A percentile compares a stretch with the other conserved stretches of the same genome.
Evolutionary conservation across 495 filamentous ascomycete species (phyloP).

Genomic region (Ramalina peruviana): DNA sequence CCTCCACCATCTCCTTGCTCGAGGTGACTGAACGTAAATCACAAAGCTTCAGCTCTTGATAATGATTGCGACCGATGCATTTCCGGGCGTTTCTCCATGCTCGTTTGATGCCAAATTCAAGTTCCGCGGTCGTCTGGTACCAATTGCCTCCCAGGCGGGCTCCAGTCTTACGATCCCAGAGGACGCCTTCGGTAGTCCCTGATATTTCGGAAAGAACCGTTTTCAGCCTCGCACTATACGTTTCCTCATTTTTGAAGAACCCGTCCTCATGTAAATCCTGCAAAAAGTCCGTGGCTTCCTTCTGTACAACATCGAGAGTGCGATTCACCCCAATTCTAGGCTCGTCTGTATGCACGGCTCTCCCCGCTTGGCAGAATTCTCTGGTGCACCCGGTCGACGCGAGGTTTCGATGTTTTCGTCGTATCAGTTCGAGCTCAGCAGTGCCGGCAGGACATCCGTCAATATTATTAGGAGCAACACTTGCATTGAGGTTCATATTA

Average conservation of each 20-base stretch:
- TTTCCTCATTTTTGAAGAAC: constrained; percentile 10
- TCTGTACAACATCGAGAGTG: constrained; percentile 10
- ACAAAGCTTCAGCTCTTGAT: constrained; percentile 16
- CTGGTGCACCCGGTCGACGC: constrained; percentile 19
- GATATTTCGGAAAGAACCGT: constrained; percentile 11
- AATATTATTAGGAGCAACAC: too few relatives aligned
- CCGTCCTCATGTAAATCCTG: constrained; percentile 10
- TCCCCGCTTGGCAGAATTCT: constrained; percentile 19
- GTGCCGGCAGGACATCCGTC: not conserved
- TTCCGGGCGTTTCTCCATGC: constrained; percentile 20
- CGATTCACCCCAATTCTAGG: constrained; percentile 17
- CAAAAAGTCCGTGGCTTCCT: constrained; percentile 15
- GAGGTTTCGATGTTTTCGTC: constrained; percentile 7
- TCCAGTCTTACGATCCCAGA: constrained; percentile 1
- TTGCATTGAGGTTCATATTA: too few relatives aligned
- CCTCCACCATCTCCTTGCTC: constrained; percentile 13
- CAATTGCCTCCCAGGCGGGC: constrained; percentile 9
- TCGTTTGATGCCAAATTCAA: constrained; percentile 16
- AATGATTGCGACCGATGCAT: constrained; percentile 21
- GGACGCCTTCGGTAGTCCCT: constrained; percentile 1
- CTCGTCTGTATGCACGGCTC: constrained; percentile 16
- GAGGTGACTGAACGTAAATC: constrained; percentile 15
- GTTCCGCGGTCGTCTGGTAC: constrained; percentile 14
- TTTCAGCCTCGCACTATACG: constrained; percentile 5
- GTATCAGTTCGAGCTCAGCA: constrained; percentile 3